Evolutionary conservation across 2,329 filamentous ascomycete species (phyloP), one percentile per base, ranked within the genome.

Genomic region (Onygenales sp.): DNA sequence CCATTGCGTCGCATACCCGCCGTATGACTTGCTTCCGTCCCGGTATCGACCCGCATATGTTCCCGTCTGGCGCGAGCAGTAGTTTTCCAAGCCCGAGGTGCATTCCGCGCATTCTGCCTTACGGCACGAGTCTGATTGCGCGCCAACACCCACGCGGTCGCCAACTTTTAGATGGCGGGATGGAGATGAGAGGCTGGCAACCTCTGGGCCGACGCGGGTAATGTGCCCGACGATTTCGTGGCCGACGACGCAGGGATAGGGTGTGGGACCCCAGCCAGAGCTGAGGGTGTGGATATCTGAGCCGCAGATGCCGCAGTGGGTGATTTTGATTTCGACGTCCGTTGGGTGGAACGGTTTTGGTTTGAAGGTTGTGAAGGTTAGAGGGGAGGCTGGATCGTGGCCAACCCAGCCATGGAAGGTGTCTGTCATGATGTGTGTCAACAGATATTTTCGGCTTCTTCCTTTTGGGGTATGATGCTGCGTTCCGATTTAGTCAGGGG

Each of bases 151-250:
- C 40, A 87, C 84, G 8, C 81, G 77, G 62, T 85, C 74, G 53
- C 84, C 84, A 36, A 77, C 73, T 65, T 83, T 79, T 65, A 84
- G 71, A 86, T 74, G 11, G 57, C 56, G 4, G 57, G 57, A 27
- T 57, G 62, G 21, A 51, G 56, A n/a, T 51, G 49, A 4, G 58
- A 67, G 65, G 42, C 76, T 72, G 9, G 77, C 83, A 51, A 86
- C 83, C 62, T 83, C 83, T 48, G 80, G 69, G 13, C 86, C 86
- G 57, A 88, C 81, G 40, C 82, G 79, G 58, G 87, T 69, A 13
- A 84, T 84, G 59, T 77, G 81, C 57, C 86, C 86, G 56, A 88
- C 77, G 59, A 88, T 84, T 70, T 88, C 73, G 57, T 79, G 77
- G 43, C 77, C 77, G 42, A 77, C 74, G 58, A 74, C 77, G 51